phyloP scores from a whole-genome alignment of 1,139 yeast species.

The Geotrichum macrosporum region DNA sequence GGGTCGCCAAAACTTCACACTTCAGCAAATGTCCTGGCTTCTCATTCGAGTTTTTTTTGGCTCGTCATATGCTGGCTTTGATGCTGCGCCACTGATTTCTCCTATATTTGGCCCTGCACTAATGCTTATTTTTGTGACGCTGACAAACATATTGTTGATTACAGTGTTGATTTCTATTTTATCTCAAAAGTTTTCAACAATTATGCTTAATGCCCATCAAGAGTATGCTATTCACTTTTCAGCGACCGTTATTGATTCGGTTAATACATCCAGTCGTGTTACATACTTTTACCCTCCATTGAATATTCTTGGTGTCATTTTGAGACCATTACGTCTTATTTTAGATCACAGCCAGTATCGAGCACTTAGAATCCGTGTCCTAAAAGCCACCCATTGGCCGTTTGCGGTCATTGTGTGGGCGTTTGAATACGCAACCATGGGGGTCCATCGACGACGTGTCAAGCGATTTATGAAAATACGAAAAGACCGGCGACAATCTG shows the following conservation, averaged over 20 bases:
- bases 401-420: conserved; percentile 30
- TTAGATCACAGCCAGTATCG: conserved; percentile 30
- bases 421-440: conserved; percentile 26
- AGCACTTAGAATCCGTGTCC: conserved; percentile 29
- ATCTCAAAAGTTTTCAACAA: conserved; percentile 33
- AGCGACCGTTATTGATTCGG: conserved; percentile 33
- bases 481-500: conserved; percentile 13
- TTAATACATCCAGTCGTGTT: conserved; percentile 35
- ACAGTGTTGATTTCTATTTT: conserved; percentile 37
- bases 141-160: conserved; percentile 33
- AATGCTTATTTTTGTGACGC: conserved; percentile 34
- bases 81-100: conserved; percentile 33
- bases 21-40: conserved; percentile 36
- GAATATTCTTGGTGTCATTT: conserved; percentile 31
- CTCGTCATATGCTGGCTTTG: conserved; percentile 34
- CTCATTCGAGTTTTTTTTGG: conserved; percentile 37
- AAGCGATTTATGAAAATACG: conserved; percentile 10
- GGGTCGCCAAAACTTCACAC: conserved; percentile 33
- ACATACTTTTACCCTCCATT: conserved; percentile 38
- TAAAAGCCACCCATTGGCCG: conserved; percentile 36
- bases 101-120: conserved; percentile 35
- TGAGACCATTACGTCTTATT: conserved; percentile 33
- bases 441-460: conserved; percentile 7
- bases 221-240: conserved; percentile 35
- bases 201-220: conserved; percentile 37